A percentile compares a stretch with the other conserved stretches of the same genome.
These are phyloP conservation scores for Venturiaceae sp. DNA, from an alignment of 2,329 filamentous ascomycete genomes.

Conservation along the genomic window DNA sequence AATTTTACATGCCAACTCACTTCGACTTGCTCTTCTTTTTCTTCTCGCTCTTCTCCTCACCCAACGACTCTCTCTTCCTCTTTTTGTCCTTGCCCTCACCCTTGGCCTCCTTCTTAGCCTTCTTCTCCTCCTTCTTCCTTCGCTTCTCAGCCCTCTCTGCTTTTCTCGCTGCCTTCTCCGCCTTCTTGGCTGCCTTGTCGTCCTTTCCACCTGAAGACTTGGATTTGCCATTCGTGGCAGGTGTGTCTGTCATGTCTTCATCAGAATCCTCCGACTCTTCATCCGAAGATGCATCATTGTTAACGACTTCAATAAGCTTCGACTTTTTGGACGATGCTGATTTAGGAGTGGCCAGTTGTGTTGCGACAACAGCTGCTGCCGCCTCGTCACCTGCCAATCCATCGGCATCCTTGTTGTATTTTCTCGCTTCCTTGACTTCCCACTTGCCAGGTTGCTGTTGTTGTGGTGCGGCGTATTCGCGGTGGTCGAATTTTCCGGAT, in stretches of 20 bases:
- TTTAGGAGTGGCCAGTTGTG: conserved; percentile 19
- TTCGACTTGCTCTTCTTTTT: conserved; percentile 30
- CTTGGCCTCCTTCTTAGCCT: conserved; percentile 35
- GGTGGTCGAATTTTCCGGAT: conserved; percentile 67
- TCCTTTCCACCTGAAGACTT: conserved; percentile 24
- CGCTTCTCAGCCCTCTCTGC: conserved; percentile 28
- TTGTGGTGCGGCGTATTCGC: conserved; percentile 51
- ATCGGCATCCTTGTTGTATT: conserved; percentile 93
- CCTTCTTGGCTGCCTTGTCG: conserved; percentile 19
- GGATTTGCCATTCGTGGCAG: conserved; percentile 9
- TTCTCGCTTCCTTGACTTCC: conserved; percentile 83
- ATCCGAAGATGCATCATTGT: conserved; percentile 29
- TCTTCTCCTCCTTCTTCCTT: conserved; percentile 27
- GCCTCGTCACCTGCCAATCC: conserved; percentile 63
- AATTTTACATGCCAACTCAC: neutral
- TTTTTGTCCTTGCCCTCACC: conserved; percentile 39
- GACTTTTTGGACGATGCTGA: conserved; percentile 39
- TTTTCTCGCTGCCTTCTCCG: conserved; percentile 23
- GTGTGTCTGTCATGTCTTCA: conserved; percentile 16
- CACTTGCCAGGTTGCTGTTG: conserved; percentile 65
- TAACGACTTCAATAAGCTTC: conserved; percentile 30
- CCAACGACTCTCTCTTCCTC: conserved; percentile 37
- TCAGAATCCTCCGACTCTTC: conserved; percentile 26
- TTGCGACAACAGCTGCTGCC: conserved; percentile 35
- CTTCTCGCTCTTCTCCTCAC: conserved; percentile 57